Evolutionary conservation across 1,284 basidiomycete species (phyloP).

Genomic region (Blastosporella zonata): DNA sequence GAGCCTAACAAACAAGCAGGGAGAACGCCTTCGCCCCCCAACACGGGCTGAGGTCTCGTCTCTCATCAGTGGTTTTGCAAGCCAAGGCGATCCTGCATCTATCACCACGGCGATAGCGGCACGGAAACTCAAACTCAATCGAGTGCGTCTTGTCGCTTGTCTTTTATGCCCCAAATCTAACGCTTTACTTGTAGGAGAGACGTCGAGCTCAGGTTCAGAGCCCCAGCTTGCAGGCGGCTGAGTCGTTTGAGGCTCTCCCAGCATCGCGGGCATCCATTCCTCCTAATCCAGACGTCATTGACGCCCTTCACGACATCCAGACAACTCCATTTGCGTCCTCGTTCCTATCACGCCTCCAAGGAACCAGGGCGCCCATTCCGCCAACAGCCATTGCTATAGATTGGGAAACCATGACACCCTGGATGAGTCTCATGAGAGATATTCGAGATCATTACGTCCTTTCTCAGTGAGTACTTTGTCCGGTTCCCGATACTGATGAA

Average conservation of each 20-base stretch:
- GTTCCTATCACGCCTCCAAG: slow-evolving; percentile 59
- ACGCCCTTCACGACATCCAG: slow-evolving; percentile 50
- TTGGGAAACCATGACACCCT: slow-evolving; percentile 67
- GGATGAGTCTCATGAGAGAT: slow-evolving; percentile 73
- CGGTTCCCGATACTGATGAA: slow-evolving; percentile 12
- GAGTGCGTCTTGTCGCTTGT: slow-evolving; percentile 30
- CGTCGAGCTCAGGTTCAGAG: slow-evolving; percentile 26
- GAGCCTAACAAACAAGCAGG: slow-evolving; percentile 27
- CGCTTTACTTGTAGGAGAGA: slow-evolving; percentile 32
- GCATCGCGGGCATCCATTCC: slow-evolving; percentile 21
- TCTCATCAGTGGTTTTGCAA: slow-evolving; percentile 24
- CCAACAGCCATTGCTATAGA: slow-evolving; percentile 52
- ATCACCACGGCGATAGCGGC: slow-evolving; percentile 35
- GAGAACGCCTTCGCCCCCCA: slow-evolving; percentile 34
- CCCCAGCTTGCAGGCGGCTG: slow-evolving; percentile 15
- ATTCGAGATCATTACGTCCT: slow-evolving; percentile 59
- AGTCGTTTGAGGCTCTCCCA: slow-evolving; percentile 25
- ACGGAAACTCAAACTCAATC: slow-evolving; percentile 46
- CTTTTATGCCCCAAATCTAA: background rate
- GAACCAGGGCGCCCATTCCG: slow-evolving; percentile 28
- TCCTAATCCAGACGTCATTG: slow-evolving; percentile 43
- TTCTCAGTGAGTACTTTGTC: slow-evolving; percentile 46
- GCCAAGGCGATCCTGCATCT: slow-evolving; percentile 18
- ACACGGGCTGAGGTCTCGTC: slow-evolving; percentile 35
- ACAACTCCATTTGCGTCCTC: slow-evolving; percentile 63